Base-by-base conservation (phyloP, 2,329 filamentous ascomycete species). In the Aspergillus candidus region DNA sequence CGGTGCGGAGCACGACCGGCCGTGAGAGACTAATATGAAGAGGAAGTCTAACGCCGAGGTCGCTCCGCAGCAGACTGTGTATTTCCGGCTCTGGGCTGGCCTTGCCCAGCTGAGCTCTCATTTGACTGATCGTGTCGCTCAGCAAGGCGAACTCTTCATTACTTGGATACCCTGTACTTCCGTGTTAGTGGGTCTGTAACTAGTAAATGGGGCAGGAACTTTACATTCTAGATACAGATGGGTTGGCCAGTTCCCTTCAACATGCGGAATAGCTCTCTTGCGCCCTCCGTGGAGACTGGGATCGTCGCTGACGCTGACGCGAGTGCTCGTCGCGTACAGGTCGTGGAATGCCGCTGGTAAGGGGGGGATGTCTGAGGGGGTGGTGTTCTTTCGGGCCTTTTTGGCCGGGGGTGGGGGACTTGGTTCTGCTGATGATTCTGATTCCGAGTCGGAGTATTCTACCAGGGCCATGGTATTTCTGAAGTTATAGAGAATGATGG, bases 201-300 rank as follows among this genome's bases (percentile, higher is more conserved):
- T 44, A 11, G 13, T 40, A 43, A 27, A 13, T 18, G 37, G 12
- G 29, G 43, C 13, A 18, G 1, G 11, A 10, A n/a, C 72, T 82
- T 69, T 75, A 94, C 93, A 98, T 71, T 97, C 91, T 44, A 95
- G 74, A 65, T 94, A 97, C 36, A 97, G 63, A 67, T 97, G 91
- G 30, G 83, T 88, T 1, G 91, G 88, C 93, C 93, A 98, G 65
- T 89, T 88, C 48, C 93, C 93, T 47, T 82, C 79, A 18, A 91
- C 74, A 67, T 98, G 93, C 17, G 91, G 90, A 38, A 82, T 86
- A 45, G 84, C 78, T 34, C 93, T 80, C 61, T 83, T 88, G 36
- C 91, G 82, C 42, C 93, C 93, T 29, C 84, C 85, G 65, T 98
- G 93, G 46, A 97, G 73, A 47, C 76, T 75, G 1, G 91, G 89